These are phyloP conservation scores for Pseudogymnoascus pannorum DNA, from an alignment of 2,329 filamentous ascomycete genomes.

Conservation along the genomic window DNA sequence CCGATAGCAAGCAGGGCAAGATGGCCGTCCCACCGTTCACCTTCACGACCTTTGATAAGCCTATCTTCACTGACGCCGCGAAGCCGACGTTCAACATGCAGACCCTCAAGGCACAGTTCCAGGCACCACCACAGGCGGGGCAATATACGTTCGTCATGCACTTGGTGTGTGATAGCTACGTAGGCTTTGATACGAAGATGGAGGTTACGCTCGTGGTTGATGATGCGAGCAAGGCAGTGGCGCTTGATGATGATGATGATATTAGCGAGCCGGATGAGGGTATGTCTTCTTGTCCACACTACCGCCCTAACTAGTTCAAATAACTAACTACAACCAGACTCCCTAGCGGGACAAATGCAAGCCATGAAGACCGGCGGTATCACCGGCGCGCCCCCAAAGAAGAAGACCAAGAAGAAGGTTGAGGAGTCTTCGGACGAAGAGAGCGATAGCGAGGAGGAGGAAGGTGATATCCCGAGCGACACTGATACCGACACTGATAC, in stretches of 20 bases:
- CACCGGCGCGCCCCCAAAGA: constrained; percentile 38
- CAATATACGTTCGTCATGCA: constrained; percentile 95
- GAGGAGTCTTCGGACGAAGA: constrained; percentile 68
- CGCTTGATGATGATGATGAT: constrained; percentile 80
- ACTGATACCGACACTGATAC: constrained; percentile 64
- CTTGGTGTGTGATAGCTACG: constrained; percentile 86
- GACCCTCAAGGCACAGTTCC: constrained; percentile 95
- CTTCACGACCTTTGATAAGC: constrained; percentile 88
- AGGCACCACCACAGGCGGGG: constrained; percentile 83
- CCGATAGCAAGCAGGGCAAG: constrained; percentile 88
- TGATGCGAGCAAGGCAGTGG: constrained; percentile 75
- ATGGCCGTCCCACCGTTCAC: constrained; percentile 94
- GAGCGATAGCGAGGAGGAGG: constrained; percentile 73
- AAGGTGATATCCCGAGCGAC: constrained; percentile 53
- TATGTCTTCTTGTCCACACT: constrained; percentile 42
- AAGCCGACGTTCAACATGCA: constrained; percentile 92
- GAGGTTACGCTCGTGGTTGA: constrained; percentile 86
- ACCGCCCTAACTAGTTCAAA: neutral
- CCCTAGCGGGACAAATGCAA: constrained; percentile 84
- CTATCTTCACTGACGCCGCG: constrained; percentile 70
- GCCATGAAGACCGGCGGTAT: constrained; percentile 65
- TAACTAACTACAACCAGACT: constrained; percentile 49
- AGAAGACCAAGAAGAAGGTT: constrained; percentile 51
- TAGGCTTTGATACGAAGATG: constrained; percentile 88
- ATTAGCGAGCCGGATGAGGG: constrained; percentile 98